Conservation (phyloP, 1,284 basidiomycete species). For the Fomitiporia mediterranea region DNA sequence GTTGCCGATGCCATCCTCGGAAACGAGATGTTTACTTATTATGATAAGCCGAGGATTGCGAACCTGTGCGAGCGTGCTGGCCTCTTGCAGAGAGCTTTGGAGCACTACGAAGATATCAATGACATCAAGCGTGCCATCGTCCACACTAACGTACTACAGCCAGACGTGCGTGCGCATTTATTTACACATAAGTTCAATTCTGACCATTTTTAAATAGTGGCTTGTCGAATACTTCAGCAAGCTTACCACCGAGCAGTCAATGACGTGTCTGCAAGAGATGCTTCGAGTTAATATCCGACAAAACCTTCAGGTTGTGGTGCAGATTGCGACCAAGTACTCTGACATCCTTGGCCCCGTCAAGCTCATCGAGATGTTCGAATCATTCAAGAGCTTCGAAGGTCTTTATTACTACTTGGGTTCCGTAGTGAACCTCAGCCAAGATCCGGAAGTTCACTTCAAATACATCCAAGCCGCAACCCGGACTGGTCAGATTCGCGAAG, state of each 20-base stretch:
- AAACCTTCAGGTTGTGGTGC: conserved; percentile 94
- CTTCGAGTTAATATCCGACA: conserved; percentile 95
- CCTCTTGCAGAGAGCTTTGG: conserved; percentile 90
- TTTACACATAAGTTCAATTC: conserved; percentile 1
- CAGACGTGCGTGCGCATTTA: conserved; percentile 55
- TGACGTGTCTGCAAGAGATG: conserved; percentile 98
- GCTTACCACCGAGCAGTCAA: conserved; percentile 97
- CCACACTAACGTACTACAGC: conserved; percentile 83
- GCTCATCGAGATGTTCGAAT: conserved; percentile 98
- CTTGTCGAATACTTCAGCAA: conserved; percentile 97
- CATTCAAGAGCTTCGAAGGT: conserved; percentile 97
- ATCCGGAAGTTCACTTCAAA: conserved; percentile 99
- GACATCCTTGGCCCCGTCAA: conserved; percentile 97
- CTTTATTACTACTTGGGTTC: conserved; percentile 98
- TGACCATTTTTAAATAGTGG: conserved; percentile 54
- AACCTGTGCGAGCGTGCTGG: conserved; percentile 99
- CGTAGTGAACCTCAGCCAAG: conserved; percentile 94
- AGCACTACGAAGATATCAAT: conserved; percentile 95
- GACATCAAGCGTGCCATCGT: conserved; percentile 99
- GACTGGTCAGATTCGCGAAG: conserved; percentile 97
- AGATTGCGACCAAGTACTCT: conserved; percentile 99
- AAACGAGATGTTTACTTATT: conserved; percentile 98
- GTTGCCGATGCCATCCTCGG: conserved; percentile 99
- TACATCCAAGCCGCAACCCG: conserved; percentile 99
- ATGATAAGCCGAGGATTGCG: conserved; percentile 94